phyloP scores from a whole-genome alignment of 1,139 yeast species.

The Tardiomyces blankii region DNA sequence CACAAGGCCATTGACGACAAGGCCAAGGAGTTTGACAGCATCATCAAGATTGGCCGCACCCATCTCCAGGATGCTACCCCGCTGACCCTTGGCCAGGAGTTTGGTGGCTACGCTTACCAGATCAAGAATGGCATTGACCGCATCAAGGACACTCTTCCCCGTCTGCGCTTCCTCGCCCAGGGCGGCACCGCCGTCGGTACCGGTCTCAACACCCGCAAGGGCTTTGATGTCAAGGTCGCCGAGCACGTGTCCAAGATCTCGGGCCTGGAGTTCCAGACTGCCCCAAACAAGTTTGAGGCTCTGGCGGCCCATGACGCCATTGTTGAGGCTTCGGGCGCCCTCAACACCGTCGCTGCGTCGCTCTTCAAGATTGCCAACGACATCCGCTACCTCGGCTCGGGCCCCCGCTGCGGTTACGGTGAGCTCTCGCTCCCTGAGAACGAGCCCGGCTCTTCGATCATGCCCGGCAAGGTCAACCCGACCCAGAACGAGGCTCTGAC shows the following conservation, averaged over 20 bases:
- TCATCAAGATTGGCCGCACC: constrained; percentile 97
- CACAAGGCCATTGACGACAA: constrained; percentile 69
- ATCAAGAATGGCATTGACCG: constrained; percentile 82
- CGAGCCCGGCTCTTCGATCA: constrained; percentile 97
- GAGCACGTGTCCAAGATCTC: constrained; percentile 70
- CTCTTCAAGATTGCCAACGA: constrained; percentile 95
- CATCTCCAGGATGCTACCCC: constrained; percentile 99
- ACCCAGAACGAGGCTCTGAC: constrained; percentile 98
- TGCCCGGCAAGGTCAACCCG: constrained; percentile 99
- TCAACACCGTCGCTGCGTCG: constrained; percentile 89
- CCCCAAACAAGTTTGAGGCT: constrained; percentile 98
- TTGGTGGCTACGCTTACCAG: constrained; percentile 93
- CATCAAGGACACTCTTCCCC: constrained; percentile 65
- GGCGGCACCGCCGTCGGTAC: constrained; percentile 99
- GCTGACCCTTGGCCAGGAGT: constrained; percentile 93
- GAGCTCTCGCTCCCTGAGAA: constrained; percentile 93
- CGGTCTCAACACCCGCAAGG: constrained; percentile 86
- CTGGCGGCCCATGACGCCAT: constrained; percentile 98
- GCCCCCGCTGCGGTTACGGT: constrained; percentile 99
- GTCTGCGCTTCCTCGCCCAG: constrained; percentile 79
- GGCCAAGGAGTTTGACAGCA: constrained; percentile 70
- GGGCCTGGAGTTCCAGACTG: constrained; percentile 81
- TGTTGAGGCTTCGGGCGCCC: constrained; percentile 95
- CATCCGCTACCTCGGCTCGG: constrained; percentile 95
- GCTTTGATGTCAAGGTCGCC: constrained; percentile 80